Evolutionary conservation across 2,329 filamentous ascomycete genomes (phyloP), one percentile per base, ranked within the genome.

Genomic region (Exophiala sp.): DNA sequence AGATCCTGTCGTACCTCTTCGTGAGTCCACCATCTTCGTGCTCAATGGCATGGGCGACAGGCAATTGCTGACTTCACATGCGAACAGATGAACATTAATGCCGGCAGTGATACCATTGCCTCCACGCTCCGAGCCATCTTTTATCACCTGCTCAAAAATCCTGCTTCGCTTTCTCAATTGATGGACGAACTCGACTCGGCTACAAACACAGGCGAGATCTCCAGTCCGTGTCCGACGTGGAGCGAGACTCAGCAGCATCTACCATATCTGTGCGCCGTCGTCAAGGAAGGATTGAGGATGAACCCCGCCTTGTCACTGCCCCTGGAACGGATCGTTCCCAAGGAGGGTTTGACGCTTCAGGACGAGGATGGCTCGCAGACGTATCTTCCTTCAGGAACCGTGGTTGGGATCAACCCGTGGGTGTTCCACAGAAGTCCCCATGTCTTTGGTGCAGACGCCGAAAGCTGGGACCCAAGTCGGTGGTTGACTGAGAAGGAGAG

Each of bases 91-190:
- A 71, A 70, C 51, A 60, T 70, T 21, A 64, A 65, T 11, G 89
- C 89, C 0, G 88, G 88, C 3, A 86, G 82, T 2, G 89, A 94
- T 69, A 92, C 88, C 0, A 91, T 88, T 0, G 88, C 86, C 32
- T 91, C 91, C 65, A 83, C 81, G 3, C 77, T 91, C 0, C 80
- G 81, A 5, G 79, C 84, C 6, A 80, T 90, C 0, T 89, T 92
- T 65, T 91, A 91, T 71, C 85, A 84, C 67, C 71, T 91, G 2
- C 76, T 91, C 35, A 85, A 84, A 63, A 81, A 84, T 63, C 84
- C 84, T 0, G 61, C 57, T 5, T 63, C 63, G 1, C 36, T 68
- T 6, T 29, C 62, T 1, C 61, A 50, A 8, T 62, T 71, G 2
- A 50, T 52, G n/a, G 11, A 54, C 2, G 69, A 71, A 39, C 62